Percentiles rank a stretch among this genome's conserved stretches.
Conservation (phyloP, 1,139 yeast species). For the Taphrina betulina region DNA sequence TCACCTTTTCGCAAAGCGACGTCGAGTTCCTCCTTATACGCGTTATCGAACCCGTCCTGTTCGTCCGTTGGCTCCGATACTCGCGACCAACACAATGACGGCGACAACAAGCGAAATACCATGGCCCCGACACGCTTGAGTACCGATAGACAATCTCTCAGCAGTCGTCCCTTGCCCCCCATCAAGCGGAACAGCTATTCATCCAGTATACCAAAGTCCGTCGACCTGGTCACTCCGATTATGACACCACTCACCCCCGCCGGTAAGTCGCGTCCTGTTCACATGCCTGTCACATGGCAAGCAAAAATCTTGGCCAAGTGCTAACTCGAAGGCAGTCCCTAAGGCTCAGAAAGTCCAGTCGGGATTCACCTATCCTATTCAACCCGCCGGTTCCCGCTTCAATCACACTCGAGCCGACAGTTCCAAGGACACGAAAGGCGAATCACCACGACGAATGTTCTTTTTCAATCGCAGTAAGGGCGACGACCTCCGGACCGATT, state of each 20-base stretch:
- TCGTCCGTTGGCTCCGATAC: too few relatives aligned
- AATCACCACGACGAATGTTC: constrained; percentile 16
- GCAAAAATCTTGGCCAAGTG: neutral
- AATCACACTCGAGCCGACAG: neutral
- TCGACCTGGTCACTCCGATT: constrained; percentile 22
- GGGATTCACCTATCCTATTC: constrained; percentile 11
- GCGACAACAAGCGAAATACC: too few relatives aligned
- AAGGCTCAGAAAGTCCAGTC: constrained; percentile 9
- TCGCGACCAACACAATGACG: too few relatives aligned
- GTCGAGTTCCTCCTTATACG: constrained; percentile 9
- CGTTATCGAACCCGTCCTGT: constrained; percentile 15
- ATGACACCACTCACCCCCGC: constrained; percentile 7
- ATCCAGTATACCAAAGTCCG: constrained; percentile 7
- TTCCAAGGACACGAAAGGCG: neutral
- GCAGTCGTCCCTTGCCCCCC: constrained; percentile 27
- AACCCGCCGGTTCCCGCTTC: constrained; percentile 17
- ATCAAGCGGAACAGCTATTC: constrained; percentile 23
- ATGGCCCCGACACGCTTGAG: too few relatives aligned
- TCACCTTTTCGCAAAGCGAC: neutral
- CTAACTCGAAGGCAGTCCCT: neutral
- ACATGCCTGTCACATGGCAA: neutral
- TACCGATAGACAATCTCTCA: too few relatives aligned
- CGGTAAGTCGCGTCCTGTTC: neutral
- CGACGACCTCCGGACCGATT: too few relatives aligned
- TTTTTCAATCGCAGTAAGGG: constrained; percentile 16